Conservation (phyloP, 73 alveolate species). For the Paramecium primaurelia region DNA sequence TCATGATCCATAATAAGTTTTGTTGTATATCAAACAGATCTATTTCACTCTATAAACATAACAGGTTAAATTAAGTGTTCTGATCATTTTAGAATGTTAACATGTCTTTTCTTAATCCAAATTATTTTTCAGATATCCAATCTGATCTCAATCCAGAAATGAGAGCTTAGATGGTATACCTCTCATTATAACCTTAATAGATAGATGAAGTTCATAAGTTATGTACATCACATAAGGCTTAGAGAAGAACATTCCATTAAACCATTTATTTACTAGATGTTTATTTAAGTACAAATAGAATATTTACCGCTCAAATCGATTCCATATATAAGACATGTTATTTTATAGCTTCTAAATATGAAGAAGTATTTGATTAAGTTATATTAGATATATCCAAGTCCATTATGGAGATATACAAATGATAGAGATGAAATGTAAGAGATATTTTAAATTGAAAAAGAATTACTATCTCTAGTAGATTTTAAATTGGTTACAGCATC, state of each 20-base stretch:
- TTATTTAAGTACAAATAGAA: slow-evolving; percentile 21
- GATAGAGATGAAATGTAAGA: neutral
- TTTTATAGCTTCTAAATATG: slow-evolving; percentile 1
- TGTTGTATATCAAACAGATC: neutral
- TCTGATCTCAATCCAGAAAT: neutral
- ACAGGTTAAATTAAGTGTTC: neutral
- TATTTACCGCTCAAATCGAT: neutral
- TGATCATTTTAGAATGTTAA: neutral
- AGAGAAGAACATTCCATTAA: neutral
- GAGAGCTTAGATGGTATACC: neutral
- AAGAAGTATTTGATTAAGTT: neutral
- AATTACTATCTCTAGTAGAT: neutral
- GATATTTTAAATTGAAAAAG: neutral
- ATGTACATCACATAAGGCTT: neutral
- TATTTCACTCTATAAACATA: neutral
- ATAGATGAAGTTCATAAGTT: neutral
- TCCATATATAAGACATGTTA: neutral
- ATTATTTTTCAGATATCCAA: neutral
- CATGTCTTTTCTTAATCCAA: slow-evolving; percentile 5
- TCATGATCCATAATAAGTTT: slow-evolving; percentile 14
- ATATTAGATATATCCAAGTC: neutral
- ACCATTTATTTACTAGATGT: neutral
- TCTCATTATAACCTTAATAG: neutral
- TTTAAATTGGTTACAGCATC: neutral
- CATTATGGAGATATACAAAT: neutral